A percentile compares a stretch with the other conserved stretches of the same genome.
These are phyloP conservation scores for Dentipellis fragilis DNA, from an alignment of 768 basidiomycete genomes.

Conservation along the genomic window DNA sequence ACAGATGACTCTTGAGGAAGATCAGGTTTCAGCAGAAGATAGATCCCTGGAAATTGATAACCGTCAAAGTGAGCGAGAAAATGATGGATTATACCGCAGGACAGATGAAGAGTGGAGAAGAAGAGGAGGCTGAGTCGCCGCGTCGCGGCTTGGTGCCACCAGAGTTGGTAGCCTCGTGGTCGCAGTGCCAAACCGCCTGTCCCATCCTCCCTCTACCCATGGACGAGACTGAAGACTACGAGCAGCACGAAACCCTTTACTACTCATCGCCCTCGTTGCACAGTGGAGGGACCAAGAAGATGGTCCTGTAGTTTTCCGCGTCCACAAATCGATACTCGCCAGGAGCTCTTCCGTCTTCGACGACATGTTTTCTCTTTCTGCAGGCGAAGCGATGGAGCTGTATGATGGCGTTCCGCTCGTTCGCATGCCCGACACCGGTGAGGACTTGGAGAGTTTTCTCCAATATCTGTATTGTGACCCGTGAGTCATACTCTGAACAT, in stretches of 20 bases:
- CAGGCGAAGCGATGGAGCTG: slow-evolving; percentile 5
- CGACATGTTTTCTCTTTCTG: not conserved
- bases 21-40: no score
- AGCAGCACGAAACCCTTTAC: not conserved
- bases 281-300: not conserved
- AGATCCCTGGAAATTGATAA: no score
- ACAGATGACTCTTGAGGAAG: no score
- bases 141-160: no score
- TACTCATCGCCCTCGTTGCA: not conserved
- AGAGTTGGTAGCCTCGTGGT: no score
- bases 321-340: not conserved
- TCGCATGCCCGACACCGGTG: slow-evolving; percentile 20
- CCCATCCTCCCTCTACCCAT: no score
- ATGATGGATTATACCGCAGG: no score
- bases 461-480: slow-evolving; percentile 2
- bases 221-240: no score
- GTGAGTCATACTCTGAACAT: not conserved
- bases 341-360: not conserved
- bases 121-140: no score
- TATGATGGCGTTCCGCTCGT: slow-evolving; percentile 22
- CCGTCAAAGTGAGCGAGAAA: no score
- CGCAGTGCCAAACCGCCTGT: no score
- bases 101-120: no score
- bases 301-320: not conserved
- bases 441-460: slow-evolving; percentile 19